Conservation (phyloP, 1,284 basidiomycete species). For the Tilletia walkeri region DNA sequence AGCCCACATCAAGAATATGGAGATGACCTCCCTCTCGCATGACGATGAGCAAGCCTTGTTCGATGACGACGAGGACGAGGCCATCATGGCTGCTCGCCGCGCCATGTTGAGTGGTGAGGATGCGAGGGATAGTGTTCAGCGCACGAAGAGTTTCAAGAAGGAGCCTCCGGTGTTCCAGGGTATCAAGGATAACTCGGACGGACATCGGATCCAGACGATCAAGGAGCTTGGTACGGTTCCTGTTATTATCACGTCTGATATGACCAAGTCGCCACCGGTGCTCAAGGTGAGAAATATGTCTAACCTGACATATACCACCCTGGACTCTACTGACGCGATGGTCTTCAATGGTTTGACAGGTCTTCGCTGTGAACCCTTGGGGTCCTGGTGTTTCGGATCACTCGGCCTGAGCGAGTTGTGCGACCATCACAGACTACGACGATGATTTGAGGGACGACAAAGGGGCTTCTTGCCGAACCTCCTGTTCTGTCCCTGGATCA, state of each 20-base stretch:
- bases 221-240: constrained; percentile 39
- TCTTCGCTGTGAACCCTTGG: constrained; percentile 19
- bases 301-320: neutral
- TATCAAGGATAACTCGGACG: constrained; percentile 21
- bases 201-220: constrained; percentile 39
- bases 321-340: neutral
- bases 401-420: neutral
- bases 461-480: too few relatives aligned
- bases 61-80: constrained; percentile 35
- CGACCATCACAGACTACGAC: neutral
- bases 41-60: constrained; percentile 47
- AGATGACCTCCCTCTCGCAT: constrained; percentile 45
- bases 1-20: constrained; percentile 37
- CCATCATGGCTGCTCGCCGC: constrained; percentile 27
- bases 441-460: neutral
- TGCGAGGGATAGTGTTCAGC: constrained; percentile 32
- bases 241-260: constrained; percentile 47
- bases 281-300: constrained; percentile 44
- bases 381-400: neutral
- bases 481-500: too few relatives aligned
- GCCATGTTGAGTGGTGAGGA: constrained; percentile 36
- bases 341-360: neutral
- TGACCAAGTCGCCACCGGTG: constrained; percentile 51
- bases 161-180: constrained; percentile 32
- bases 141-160: constrained; percentile 33